Base-by-base conservation (phyloP, 306 rosid species). In the Nissolia schottii region DNA sequence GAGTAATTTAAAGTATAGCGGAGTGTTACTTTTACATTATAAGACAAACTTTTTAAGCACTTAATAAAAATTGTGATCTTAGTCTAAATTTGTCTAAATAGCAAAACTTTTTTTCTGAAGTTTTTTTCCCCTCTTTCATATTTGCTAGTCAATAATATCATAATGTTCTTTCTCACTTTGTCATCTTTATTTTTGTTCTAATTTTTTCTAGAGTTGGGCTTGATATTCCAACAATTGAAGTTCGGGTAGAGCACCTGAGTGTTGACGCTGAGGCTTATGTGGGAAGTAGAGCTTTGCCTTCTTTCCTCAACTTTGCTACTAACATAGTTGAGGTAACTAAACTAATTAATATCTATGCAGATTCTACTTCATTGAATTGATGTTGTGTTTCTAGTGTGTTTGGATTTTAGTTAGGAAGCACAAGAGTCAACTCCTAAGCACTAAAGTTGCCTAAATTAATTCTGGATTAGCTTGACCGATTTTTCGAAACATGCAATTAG, bases 191-290 rank as follows among this genome's bases (percentile, higher is more conserved):
- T 56, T 13, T n/a, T n/a, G n/a, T 2, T 15, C 59, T 15, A 24
- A 32, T 20, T 46, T 6, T 63, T 35, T 19, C 48, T 45, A 82
- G 83, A 75, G 86, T 79, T 75, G 81, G 79, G 38, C 62, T 91
- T 64, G 88, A 86, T 2, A 76, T 88, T 59, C 97, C 97, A 20
- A 86, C 90, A 69, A 85, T 88, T 63, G 97, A 91, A 80, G 89
- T 88, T 74, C 81, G 87, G 69, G 88, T 78, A 61, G 92, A 91
- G 83, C 84, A 87, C 66, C 11, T 91, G 46, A 76, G 80, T 45
- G 88, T 88, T 14, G 95, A 91, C 29, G 97, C 97, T 76, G 80
- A 85, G 66, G 92, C 81, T 67, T 81, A 85, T 63, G 87, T 83
- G 22, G 97, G 95, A 71, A 76, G 89, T 48, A 88, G 92, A 76